Evolutionary conservation across 169 alveolate species (phyloP).

Genomic region (Haemoproteus tartakovskyi): DNA sequence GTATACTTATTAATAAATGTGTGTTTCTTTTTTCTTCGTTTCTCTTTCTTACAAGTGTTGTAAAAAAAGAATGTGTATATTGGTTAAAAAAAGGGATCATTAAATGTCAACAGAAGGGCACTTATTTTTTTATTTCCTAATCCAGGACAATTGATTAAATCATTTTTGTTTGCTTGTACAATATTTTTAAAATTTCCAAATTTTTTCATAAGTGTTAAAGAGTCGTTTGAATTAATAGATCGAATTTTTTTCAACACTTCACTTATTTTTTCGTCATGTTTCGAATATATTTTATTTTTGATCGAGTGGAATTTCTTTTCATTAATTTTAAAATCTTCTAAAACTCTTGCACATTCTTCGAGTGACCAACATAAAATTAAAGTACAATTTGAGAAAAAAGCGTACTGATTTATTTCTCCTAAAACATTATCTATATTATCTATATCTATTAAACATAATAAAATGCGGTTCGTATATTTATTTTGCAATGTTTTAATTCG

Average conservation of each 20-base stretch:
- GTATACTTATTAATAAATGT: not conserved
- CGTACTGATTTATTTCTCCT: slow-evolving; percentile 61
- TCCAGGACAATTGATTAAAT: slow-evolving; percentile 36
- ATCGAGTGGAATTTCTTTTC: slow-evolving; percentile 33
- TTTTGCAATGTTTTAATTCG: slow-evolving; percentile 67
- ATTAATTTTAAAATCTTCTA: slow-evolving; percentile 48
- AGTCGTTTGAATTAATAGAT: slow-evolving; percentile 37
- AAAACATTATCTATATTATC: slow-evolving; percentile 53
- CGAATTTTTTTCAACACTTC: slow-evolving; percentile 59
- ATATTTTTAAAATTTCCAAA: slow-evolving; percentile 30
- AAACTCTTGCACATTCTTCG: slow-evolving; percentile 61
- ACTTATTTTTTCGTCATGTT: slow-evolving; percentile 37
- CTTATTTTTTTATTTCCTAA: slow-evolving; percentile 47
- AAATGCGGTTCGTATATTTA: slow-evolving; percentile 45
- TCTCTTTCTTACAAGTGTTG: not conserved
- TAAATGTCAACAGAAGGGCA: slow-evolving; percentile 22
- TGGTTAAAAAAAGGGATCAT: slow-evolving; percentile 38
- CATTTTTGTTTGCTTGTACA: slow-evolving; percentile 41
- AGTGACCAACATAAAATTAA: slow-evolving; percentile 44
- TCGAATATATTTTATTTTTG: slow-evolving; percentile 17
- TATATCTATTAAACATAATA: slow-evolving; percentile 54
- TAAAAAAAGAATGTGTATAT: too few species aligned
- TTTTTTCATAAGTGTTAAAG: slow-evolving; percentile 23
- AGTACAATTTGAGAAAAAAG: slow-evolving; percentile 40
- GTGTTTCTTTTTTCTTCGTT: not conserved